Conservation (phyloP, 352 stramenopile genomes). For the Phytophthora foliorum region DNA sequence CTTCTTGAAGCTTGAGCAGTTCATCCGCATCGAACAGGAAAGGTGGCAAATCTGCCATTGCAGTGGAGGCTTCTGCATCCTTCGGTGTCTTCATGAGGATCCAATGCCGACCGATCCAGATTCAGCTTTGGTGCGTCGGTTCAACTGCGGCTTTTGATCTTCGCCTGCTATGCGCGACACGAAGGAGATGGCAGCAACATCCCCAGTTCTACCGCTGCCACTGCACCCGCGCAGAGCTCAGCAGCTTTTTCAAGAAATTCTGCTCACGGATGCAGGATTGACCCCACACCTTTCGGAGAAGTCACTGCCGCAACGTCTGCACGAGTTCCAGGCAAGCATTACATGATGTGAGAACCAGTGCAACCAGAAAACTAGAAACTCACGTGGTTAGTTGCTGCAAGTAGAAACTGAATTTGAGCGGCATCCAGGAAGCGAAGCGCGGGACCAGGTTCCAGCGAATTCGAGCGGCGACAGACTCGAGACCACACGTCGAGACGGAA, state of each 20-base stretch:
- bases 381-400: neutral
- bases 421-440: conserved; percentile 44
- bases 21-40: conserved; percentile 24
- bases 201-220: conserved; percentile 18
- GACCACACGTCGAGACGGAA: neutral
- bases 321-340: conserved; percentile 36
- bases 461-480: neutral
- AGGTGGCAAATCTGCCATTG: neutral
- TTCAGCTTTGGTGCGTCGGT: conserved; percentile 12
- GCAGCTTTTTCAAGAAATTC: conserved; percentile 50
- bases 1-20: conserved; percentile 18
- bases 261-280: conserved; percentile 24
- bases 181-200: neutral
- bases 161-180: neutral
- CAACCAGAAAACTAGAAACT: neutral
- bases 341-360: neutral
- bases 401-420: conserved; percentile 31
- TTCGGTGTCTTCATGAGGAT: neutral
- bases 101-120: neutral
- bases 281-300: conserved; percentile 35
- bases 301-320: conserved; percentile 39
- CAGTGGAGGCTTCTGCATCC: neutral
- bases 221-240: conserved; percentile 45
- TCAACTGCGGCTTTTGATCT: conserved; percentile 8
- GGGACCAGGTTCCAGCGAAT: conserved; percentile 32